These are phyloP conservation scores for Glutinoglossum americanum DNA, from an alignment of 495 filamentous ascomycete species.

Conservation along the genomic window DNA sequence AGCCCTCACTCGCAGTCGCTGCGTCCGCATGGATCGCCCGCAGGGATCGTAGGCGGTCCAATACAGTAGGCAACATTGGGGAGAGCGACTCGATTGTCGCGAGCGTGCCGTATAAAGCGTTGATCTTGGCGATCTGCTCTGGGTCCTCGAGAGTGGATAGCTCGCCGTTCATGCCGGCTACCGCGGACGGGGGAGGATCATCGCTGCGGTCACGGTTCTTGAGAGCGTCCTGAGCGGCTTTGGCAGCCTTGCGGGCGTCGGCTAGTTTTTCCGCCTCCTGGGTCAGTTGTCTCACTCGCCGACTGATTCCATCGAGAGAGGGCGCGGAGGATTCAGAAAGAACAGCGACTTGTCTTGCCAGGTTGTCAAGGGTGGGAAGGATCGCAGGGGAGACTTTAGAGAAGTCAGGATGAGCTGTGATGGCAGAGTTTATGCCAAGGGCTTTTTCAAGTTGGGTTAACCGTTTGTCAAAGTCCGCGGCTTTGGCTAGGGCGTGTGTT, in stretches of 20 bases:
- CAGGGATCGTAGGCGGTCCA: constrained; percentile 70
- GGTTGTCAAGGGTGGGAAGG: constrained; percentile 54
- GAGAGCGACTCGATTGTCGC: constrained; percentile 73
- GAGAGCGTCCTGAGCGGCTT: constrained; percentile 11
- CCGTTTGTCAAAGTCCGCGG: constrained; percentile 70
- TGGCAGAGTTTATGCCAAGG: constrained; percentile 52
- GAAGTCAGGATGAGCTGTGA: constrained; percentile 38
- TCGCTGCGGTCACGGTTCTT: constrained; percentile 9
- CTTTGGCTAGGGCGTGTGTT: constrained; percentile 48
- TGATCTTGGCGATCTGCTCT: constrained; percentile 67
- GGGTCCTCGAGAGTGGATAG: neutral
- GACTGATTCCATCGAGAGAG: constrained; percentile 51
- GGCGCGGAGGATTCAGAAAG: constrained; percentile 39
- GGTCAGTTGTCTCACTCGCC: constrained; percentile 49
- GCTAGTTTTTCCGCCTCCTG: constrained; percentile 55
- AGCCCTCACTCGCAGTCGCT: constrained; percentile 56
- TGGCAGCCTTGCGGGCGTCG: constrained; percentile 19
- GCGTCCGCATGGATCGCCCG: constrained; percentile 72
- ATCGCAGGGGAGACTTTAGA: constrained; percentile 38
- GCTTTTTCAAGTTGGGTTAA: constrained; percentile 57
- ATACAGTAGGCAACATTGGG: constrained; percentile 62
- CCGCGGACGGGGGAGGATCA: neutral
- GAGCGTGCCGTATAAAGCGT: constrained; percentile 75
- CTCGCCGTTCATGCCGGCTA: constrained; percentile 3
- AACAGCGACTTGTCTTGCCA: constrained; percentile 50